Percentiles rank a stretch among this genome's conserved stretches.
Conservation (phyloP, 306 rosid genomes). For the Prunus kanzakura region DNA sequence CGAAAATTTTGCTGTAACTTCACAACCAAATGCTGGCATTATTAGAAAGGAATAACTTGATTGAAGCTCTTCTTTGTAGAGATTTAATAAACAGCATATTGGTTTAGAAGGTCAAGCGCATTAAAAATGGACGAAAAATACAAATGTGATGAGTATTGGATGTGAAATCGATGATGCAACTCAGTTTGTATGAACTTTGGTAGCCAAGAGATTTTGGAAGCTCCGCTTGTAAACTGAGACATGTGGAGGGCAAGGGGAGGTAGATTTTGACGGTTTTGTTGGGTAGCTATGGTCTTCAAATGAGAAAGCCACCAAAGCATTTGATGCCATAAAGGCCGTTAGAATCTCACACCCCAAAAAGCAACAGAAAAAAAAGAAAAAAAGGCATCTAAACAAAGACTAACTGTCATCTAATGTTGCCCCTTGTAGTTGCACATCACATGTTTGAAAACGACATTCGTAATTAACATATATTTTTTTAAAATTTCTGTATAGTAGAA, state of each 20-base stretch:
- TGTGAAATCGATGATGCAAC: background rate
- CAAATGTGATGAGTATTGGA: background rate
- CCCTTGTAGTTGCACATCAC: background rate
- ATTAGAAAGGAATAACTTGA: background rate
- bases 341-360: background rate
- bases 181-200: background rate
- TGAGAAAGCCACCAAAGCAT: conserved; percentile 2
- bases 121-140: background rate
- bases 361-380: too few relatives aligned
- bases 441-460: background rate
- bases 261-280: conserved; percentile 5
- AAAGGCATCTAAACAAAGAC: background rate
- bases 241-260: background rate
- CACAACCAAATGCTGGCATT: background rate
- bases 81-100: background rate
- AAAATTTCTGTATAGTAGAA: background rate
- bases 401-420: conserved; percentile 1
- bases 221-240: background rate
- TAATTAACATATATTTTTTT: background rate
- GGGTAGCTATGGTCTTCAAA: background rate
- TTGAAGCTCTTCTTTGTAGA: background rate
- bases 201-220: background rate
- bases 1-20: background rate
- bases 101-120: background rate
- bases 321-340: background rate